Base-by-base conservation (phyloP, 2,329 filamentous ascomycete species). In the Cercospora canescens region DNA sequence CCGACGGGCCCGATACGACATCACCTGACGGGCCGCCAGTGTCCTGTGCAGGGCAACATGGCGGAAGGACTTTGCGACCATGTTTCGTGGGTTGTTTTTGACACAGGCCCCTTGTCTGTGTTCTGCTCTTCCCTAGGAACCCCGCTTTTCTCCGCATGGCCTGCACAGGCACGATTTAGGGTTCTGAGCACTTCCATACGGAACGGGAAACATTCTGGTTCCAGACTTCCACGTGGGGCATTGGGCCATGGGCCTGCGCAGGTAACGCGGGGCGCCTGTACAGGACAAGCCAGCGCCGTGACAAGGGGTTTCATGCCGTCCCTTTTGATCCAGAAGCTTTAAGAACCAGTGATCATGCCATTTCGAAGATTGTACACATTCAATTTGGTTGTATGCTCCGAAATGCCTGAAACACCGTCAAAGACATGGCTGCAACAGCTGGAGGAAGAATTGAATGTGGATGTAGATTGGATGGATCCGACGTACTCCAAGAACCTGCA, bases 401-500 rank as follows among this genome's bases (percentile, higher is more conserved):
- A 52, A 7, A 68, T 69, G 66, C 59, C 63, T 54, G 62, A 61
- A 21, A 48, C 62, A 45, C 52, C 65, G 12, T 61, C 67, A 11
- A 63, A 68, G 37, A 69, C 66, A 50, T 69, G 68, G 65, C 66
- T 69, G 55, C 66, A 70, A 55, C 68, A 67, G 66, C 66, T 70
- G 50, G 68, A 70, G 18, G 63, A 66, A 32, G 60, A 70, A 60
- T 50, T 68, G 18, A 68, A 68, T 48, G 68, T 70, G n/a, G 68
- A 70, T 52, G 66, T 70, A 48, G 68, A 70, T 45, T 70, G 68
- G 66, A 69, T 70, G 68, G 68, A 69, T 48, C 64, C 64, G 6
- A 70, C 66, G 11, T 70, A 70, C 45, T 67, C 66, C 1, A 70
- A 68, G 54, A 67, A 67, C 28, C 60, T 70, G 24, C 54, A 59